A percentile compares a stretch with the other conserved stretches of the same genome.
These are phyloP conservation scores for Syzygium grande DNA, from an alignment of 345 rosid genomes.

Conservation along the genomic window DNA sequence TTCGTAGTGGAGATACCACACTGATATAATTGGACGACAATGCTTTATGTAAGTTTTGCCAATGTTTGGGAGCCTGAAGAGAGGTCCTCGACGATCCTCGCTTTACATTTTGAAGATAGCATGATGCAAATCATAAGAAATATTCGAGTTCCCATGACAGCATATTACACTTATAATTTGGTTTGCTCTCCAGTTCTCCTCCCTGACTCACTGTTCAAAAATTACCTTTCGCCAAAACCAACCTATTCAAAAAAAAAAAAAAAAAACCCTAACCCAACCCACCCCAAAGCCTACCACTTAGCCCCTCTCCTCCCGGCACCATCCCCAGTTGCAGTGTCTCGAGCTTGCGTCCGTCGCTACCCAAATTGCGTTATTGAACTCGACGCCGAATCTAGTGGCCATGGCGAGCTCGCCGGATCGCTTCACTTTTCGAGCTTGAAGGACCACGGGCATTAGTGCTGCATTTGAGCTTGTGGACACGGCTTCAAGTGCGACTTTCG, in stretches of 20 bases:
- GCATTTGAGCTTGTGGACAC: background rate
- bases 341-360: too few relatives aligned
- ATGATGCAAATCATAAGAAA: background rate
- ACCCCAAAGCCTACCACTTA: too few relatives aligned
- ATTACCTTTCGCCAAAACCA: too few relatives aligned
- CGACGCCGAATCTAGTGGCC: too few relatives aligned
- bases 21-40: background rate
- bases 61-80: background rate
- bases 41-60: background rate
- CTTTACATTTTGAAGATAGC: background rate
- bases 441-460: fast-evolving
- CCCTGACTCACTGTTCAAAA: too few relatives aligned
- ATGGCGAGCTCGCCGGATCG: fast-evolving
- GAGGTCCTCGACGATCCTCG: background rate
- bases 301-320: too few relatives aligned
- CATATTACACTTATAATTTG: background rate
- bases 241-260: too few relatives aligned
- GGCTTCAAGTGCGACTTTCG: background rate
- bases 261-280: too few relatives aligned
- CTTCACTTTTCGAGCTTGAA: fast-evolving
- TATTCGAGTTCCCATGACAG: background rate
- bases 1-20: background rate
- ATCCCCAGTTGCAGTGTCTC: too few relatives aligned
- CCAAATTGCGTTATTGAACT: too few relatives aligned
- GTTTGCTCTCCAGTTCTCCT: background rate